Evolutionary conservation across 2,329 filamentous ascomycete species (phyloP), one percentile per base, ranked within the genome.

Genomic region (Diaporthe vaccinii): DNA sequence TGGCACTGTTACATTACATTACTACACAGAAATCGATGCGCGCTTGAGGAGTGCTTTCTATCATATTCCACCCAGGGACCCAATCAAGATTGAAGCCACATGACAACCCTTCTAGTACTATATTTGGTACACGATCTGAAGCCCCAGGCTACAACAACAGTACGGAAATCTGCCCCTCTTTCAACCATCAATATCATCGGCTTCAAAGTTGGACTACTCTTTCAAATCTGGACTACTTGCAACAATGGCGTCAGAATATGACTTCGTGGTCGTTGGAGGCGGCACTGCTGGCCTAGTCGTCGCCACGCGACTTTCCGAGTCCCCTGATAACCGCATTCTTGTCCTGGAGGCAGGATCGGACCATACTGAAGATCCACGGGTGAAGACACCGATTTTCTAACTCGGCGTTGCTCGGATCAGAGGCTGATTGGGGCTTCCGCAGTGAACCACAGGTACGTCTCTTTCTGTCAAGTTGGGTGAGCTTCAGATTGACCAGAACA

Each of bases 241-340:
- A 28, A 39, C 15, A 2, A 65, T 28, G 28, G 20, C 22, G 44
- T 59, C 59, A 1, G 6, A 31, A 0, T 75, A 75, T 12, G 86
- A 89, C 80, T 88, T 86, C 78, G 79, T 88, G 75, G 82, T 89
- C 67, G 85, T 87, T 20, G 86, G 87, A 44, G 87, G 86, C n/a
- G 87, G 87, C 22, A 88, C 87, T 3, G 84, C 86, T 46, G 87
- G 87, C 25, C 84, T 87, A 70, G 84, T 86, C 0, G 82, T 88
- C 69, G 87, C 86, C 17, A 82, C 82, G 68, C 84, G 87, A 49
- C 83, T 88, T 20, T 74, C 71, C 22, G 84, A 86, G 75, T 80
- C 84, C 73, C 78, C 80, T 39, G 58, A 81, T 36, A 80, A 83
- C 31, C 78, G 79, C 9, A 83, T 87, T 22, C 78, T 85, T 10